phyloP scores from a whole-genome alignment of 345 rosid genomes.

The Salix viminalis region DNA sequence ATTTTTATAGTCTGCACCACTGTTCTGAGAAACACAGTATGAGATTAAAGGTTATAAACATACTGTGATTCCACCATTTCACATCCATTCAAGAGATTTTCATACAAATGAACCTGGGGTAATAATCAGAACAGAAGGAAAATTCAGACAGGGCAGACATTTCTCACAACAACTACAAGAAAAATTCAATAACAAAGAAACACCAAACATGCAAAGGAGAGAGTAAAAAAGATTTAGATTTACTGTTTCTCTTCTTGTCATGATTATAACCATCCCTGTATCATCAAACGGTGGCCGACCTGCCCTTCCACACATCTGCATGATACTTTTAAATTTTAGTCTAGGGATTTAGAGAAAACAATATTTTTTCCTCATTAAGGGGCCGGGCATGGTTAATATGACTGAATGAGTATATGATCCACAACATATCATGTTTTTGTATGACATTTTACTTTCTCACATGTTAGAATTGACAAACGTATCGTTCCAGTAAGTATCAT shows the following conservation, averaged over 20 bases:
- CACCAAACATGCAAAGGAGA: conserved; percentile 10
- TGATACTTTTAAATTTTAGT: background rate
- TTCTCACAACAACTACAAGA: background rate
- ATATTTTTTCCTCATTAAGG: too few species aligned
- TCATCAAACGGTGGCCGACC: conserved; percentile 99
- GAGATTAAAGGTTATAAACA: conserved; percentile 29
- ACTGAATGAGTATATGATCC: too few species aligned
- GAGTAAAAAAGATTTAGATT: conserved; percentile 17
- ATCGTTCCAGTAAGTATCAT: background rate
- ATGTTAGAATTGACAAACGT: background rate
- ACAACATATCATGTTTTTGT: background rate
- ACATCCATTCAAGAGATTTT: conserved; percentile 87
- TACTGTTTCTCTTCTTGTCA: conserved; percentile 98
- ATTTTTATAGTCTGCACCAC: background rate
- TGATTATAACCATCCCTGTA: conserved; percentile 83
- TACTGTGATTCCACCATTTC: conserved; percentile 98
- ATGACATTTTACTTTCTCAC: background rate
- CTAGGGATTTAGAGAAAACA: too few species aligned
- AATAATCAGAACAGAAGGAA: conserved; percentile 14
- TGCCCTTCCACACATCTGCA: conserved; percentile 97
- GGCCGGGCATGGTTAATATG: too few species aligned
- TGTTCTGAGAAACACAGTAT: background rate
- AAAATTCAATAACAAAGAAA: conserved; percentile 13
- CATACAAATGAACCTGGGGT: conserved; percentile 81
- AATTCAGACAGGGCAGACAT: conserved; percentile 5